These are phyloP conservation scores for Delphinella strobiligena DNA, from an alignment of 2,329 filamentous ascomycete genomes.

Conservation along the genomic window DNA sequence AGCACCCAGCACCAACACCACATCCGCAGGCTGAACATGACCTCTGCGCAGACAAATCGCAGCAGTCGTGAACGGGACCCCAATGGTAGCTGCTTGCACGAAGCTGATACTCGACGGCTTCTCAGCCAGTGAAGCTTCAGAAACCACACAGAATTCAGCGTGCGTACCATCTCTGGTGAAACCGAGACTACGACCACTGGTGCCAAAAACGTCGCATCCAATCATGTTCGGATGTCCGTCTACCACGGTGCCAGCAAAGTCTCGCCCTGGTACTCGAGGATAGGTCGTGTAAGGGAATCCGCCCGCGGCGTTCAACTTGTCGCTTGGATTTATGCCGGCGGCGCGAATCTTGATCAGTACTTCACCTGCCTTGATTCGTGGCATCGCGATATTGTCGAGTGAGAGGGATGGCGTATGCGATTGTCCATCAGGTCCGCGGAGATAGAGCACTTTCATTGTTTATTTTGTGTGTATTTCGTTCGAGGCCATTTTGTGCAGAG, in stretches of 20 bases:
- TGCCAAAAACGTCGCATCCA: slow-evolving; percentile 20
- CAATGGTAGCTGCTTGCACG: slow-evolving; percentile 18
- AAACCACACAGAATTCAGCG: slow-evolving; percentile 17
- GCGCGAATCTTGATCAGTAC: slow-evolving; percentile 18
- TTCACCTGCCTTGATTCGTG: slow-evolving; percentile 12
- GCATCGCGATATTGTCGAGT: slow-evolving; percentile 9
- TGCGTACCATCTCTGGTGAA: slow-evolving; percentile 18
- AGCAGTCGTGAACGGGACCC: slow-evolving; percentile 20
- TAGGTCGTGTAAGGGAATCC: slow-evolving; percentile 16
- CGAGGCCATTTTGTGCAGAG: too few relatives aligned
- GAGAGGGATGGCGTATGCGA: slow-evolving; percentile 1
- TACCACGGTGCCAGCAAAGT: slow-evolving; percentile 19
- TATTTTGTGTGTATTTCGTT: too few relatives aligned
- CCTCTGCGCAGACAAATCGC: slow-evolving; percentile 14
- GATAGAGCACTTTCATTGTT: too few relatives aligned
- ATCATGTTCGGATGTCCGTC: slow-evolving; percentile 10
- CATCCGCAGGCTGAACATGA: slow-evolving; percentile 11
- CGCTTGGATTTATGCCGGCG: slow-evolving; percentile 19
- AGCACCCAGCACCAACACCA: slow-evolving; percentile 19
- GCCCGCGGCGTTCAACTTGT: slow-evolving; percentile 19
- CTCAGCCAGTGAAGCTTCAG: slow-evolving; percentile 11
- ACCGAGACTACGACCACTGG: slow-evolving; percentile 16
- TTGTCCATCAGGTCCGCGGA: too few relatives aligned
- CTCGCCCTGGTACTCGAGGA: slow-evolving; percentile 20
- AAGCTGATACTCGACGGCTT: slow-evolving; percentile 14